Evolutionary conservation across 805 yeast genomes (phyloP).

Genomic region (Metschnikowia chrysomelidarum): DNA sequence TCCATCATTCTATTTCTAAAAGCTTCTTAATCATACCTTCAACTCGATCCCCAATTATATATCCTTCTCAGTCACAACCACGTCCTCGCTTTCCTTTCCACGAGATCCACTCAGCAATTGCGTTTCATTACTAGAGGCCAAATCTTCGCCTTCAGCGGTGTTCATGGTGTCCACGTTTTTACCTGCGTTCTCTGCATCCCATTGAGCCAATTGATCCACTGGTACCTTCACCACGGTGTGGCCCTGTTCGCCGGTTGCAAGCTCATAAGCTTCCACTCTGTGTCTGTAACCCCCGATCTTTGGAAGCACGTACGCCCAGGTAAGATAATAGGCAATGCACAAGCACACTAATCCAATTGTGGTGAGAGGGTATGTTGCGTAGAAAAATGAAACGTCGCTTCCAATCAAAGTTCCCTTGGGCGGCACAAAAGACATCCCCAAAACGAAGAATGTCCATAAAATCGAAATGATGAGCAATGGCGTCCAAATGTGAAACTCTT

Average conservation of each 20-base stretch:
- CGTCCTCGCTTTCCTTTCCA: too few relatives aligned
- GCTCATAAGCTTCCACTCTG: slow-evolving; percentile 27
- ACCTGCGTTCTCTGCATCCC: slow-evolving; percentile 28
- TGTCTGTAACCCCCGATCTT: slow-evolving; percentile 30
- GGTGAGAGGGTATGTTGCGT: slow-evolving; percentile 41
- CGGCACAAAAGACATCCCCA: slow-evolving; percentile 44
- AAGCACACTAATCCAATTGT: slow-evolving; percentile 32
- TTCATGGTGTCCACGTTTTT: slow-evolving; percentile 4
- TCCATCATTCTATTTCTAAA: too few relatives aligned
- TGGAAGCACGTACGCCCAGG: slow-evolving; percentile 39
- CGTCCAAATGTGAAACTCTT: slow-evolving; percentile 17
- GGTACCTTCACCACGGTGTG: slow-evolving; percentile 39
- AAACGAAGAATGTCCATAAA: slow-evolving; percentile 34
- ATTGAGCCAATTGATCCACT: slow-evolving; percentile 27
- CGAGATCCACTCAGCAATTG: too few relatives aligned
- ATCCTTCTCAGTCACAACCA: slow-evolving; percentile 7
- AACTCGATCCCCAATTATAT: too few relatives aligned
- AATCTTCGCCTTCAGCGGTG: slow-evolving; percentile 4
- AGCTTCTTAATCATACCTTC: too few relatives aligned
- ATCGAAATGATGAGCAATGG: slow-evolving; percentile 32
- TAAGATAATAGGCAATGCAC: slow-evolving; percentile 33
- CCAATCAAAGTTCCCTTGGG: slow-evolving; percentile 41
- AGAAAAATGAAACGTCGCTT: slow-evolving; percentile 42
- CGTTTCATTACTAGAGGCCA: not conserved
- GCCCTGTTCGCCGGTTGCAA: slow-evolving; percentile 39